These are phyloP conservation scores for Tetrahymena borealis DNA, from an alignment of 73 alveolate genomes.

Conservation along the genomic window DNA sequence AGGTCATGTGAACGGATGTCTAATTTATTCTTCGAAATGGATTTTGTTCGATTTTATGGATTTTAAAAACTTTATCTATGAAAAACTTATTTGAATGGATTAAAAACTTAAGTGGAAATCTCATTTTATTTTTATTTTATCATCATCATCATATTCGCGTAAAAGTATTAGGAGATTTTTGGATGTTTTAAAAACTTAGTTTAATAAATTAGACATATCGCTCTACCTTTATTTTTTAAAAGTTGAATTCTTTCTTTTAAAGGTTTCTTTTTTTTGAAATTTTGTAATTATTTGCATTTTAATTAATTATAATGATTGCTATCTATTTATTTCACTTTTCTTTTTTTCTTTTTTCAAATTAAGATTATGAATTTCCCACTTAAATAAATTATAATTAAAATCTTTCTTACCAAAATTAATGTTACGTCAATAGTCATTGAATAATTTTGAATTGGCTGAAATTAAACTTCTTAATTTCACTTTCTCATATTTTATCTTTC, in stretches of 20 bases:
- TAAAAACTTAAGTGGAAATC: background rate
- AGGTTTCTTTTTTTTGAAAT: background rate
- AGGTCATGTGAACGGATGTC: background rate
- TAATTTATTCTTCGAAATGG: background rate
- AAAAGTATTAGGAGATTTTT: background rate
- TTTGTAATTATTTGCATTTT: background rate
- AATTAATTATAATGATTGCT: no score
- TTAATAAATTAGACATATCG: background rate
- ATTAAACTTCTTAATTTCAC: no score
- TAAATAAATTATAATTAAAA: no score
- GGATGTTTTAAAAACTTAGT: background rate
- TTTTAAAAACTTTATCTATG: background rate
- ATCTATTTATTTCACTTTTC: no score
- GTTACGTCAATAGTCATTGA: no score
- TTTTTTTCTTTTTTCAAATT: no score
- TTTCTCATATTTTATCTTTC: no score
- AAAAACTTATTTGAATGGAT: background rate
- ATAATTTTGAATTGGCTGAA: no score
- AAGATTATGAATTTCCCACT: no score
- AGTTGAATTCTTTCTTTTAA: background rate
- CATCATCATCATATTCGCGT: background rate
- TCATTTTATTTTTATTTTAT: background rate
- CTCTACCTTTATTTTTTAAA: background rate
- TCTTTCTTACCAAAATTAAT: no score
- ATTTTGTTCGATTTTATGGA: background rate